phyloP scores from a whole-genome alignment of 2,329 filamentous ascomycete genomes.

The Clarireedia hainanense region DNA sequence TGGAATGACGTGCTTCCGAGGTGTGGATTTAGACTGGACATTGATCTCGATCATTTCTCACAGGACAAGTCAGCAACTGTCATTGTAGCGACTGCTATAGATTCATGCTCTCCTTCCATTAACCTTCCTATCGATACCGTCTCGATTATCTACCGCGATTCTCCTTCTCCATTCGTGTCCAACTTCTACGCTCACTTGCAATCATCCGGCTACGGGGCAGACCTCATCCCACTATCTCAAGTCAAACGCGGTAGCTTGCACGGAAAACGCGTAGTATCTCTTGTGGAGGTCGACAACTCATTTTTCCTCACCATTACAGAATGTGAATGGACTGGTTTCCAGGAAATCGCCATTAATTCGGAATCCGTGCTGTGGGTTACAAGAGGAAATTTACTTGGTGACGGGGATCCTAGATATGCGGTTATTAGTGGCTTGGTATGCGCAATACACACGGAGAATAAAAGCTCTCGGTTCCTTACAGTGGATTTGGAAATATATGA shows the following conservation, averaged over 20 bases:
- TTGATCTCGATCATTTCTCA: background rate
- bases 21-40: background rate
- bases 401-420: background rate
- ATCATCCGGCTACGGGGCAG: background rate
- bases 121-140: background rate
- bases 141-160: background rate
- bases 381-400: conserved; percentile 33
- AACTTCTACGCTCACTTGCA: background rate
- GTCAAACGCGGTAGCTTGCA: background rate
- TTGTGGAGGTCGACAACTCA: background rate
- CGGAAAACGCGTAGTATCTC: background rate
- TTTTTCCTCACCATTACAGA: background rate
- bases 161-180: background rate
- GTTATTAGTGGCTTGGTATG: background rate
- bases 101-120: background rate
- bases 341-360: conserved; percentile 31
- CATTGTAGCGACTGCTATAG: background rate
- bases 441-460: background rate
- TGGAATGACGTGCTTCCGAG: background rate
- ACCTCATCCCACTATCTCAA: background rate
- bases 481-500: background rate
- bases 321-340: conserved; percentile 8
- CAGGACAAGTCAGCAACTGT: background rate
- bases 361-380: conserved; percentile 43
- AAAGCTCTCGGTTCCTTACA: background rate